These are phyloP conservation scores for Citrus sp. DNA, from an alignment of 345 rosid species.

Conservation along the genomic window DNA sequence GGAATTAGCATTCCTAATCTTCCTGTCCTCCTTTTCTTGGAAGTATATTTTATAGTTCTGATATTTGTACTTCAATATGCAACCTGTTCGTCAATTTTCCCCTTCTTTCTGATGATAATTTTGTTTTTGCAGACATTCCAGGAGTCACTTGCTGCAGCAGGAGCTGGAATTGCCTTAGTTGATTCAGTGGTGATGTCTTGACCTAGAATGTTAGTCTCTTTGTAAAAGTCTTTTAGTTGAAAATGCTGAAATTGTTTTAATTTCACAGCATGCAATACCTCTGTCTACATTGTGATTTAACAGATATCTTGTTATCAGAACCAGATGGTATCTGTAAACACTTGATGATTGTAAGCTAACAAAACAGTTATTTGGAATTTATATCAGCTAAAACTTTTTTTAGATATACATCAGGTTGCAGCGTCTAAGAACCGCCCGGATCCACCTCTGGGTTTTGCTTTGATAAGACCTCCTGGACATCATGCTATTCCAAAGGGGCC, in stretches of 20 bases:
- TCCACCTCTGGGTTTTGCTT: constrained; percentile 81
- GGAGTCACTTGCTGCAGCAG: constrained; percentile 90
- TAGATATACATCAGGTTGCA: constrained; percentile 43
- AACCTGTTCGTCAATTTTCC: background rate
- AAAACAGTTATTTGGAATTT: background rate
- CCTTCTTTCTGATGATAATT: constrained; percentile 8
- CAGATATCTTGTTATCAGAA: background rate
- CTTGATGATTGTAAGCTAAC: background rate
- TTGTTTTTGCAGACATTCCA: constrained; percentile 67
- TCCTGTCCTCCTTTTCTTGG: background rate
- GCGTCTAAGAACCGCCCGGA: constrained; percentile 53
- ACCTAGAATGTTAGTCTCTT: constrained; percentile 53
- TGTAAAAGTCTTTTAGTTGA: constrained; percentile 3
- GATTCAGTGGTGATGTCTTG: constrained; percentile 96
- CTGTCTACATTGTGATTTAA: background rate
- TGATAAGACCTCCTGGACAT: constrained; percentile 96
- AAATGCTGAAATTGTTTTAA: background rate
- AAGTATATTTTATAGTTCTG: background rate
- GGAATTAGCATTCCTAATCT: background rate
- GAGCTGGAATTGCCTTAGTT: constrained; percentile 86
- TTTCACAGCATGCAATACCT: constrained; percentile 2
- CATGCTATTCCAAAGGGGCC: constrained; percentile 95
- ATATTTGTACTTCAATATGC: background rate
- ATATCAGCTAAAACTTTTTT: background rate
- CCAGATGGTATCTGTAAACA: background rate